Evolutionary conservation across 108 stramenopile species (phyloP).

Genomic region (Nitzschia sp.): DNA sequence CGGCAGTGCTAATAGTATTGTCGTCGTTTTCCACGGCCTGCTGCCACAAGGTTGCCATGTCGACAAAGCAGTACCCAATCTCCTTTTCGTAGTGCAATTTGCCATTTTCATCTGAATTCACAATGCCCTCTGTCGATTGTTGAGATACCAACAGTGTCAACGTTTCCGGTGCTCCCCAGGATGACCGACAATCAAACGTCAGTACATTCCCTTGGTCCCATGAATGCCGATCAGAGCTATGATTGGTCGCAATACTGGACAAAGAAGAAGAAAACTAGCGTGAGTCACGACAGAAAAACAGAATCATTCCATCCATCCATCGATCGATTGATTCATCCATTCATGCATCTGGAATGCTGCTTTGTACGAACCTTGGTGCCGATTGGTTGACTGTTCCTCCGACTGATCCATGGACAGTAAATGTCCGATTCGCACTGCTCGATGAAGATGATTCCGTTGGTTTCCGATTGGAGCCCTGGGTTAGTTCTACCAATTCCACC

Average conservation of each 20-base stretch:
- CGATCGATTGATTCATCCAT: no score
- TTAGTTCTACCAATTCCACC: conserved; percentile 46
- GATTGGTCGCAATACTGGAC: conserved; percentile 8
- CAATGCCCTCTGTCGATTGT: conserved; percentile 12
- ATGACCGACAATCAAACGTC: conserved; percentile 68
- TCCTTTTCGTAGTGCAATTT: conserved; percentile 21
- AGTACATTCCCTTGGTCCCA: conserved; percentile 53
- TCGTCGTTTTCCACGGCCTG: no score
- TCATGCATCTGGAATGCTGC: neutral
- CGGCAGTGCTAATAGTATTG: neutral
- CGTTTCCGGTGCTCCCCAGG: conserved; percentile 82
- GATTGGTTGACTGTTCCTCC: conserved; percentile 66
- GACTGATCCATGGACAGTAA: conserved; percentile 62
- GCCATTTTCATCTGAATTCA: conserved; percentile 6
- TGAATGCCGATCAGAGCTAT: conserved; percentile 20
- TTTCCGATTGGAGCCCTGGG: neutral
- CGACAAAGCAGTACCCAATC: conserved; percentile 65
- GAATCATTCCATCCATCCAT: no score
- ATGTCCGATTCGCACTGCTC: neutral
- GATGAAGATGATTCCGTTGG: no score
- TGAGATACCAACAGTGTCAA: conserved; percentile 58
- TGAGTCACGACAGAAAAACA: neutral
- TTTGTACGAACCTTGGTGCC: conserved; percentile 29
- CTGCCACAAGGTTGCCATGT: conserved; percentile 62
- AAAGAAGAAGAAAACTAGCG: neutral